Base-by-base conservation (phyloP, 495 filamentous ascomycete species). In the Chaetomidium leptoderma region DNA sequence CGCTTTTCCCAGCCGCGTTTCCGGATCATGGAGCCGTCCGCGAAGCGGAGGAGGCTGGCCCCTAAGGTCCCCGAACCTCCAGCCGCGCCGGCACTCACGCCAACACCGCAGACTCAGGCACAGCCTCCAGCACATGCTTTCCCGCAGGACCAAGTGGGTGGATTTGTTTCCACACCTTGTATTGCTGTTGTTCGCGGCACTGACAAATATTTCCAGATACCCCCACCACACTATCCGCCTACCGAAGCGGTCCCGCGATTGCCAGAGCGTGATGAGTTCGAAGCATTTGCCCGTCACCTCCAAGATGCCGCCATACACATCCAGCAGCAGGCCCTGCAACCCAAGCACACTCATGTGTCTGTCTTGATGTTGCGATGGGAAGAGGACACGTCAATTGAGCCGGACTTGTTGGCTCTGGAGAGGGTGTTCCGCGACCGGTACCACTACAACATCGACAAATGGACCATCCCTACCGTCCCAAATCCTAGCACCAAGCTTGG, bases 291-390 rank as follows among this genome's bases (percentile, higher is more conserved):
- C 21, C 73, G 80, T 10, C 80, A 83, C 67, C 74, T 83, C 27
- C 80, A 83, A 63, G 80, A 83, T 75, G 79, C 78, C 13, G 76
- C 78, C 46, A 80, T 79, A 72, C 65, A 77, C 61, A 77, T 80
- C 60, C 76, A 79, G 57, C 71, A 77, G 54, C 77, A 79, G 69
- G 76, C 74, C 14, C 74, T 80, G 59, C 73, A 72, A 58, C 74
- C 76, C 4, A 74, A 71, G 4, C 79, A 83, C 62, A 76, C 64
- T 27, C 76, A 71, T 40, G 74, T 78, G 13, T 81, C 78, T 19
- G 79, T 81, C 14, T 70, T 82, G 27, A 70, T 83, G 49, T 54
- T 83, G 40, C 70, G 78, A 32, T 83, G 80, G 80, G 79, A 81
- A 57, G 78, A 81, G 33, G 79, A 83, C 62, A 64, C 65, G 49